phyloP scores from a whole-genome alignment of 208 protist species.

The Leishmania major region DNA sequence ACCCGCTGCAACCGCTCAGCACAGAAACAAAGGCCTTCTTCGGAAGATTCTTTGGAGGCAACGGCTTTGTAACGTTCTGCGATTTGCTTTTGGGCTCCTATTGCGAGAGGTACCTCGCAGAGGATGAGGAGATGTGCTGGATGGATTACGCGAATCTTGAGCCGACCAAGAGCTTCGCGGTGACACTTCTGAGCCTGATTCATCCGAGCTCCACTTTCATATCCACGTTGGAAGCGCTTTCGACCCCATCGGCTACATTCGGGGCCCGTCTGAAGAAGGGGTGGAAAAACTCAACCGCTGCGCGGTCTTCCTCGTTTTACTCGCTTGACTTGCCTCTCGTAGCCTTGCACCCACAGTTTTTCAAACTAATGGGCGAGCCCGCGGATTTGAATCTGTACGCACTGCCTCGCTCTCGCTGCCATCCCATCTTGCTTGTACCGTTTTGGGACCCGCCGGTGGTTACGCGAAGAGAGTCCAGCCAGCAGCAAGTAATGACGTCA shows the following conservation, averaged over 20 bases:
- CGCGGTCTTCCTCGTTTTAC: slow-evolving; percentile 9
- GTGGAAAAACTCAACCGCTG: slow-evolving; percentile 49
- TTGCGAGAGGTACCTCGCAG: slow-evolving; percentile 13
- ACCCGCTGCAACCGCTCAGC: slow-evolving; percentile 45
- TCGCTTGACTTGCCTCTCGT: slow-evolving; percentile 70
- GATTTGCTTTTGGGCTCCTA: slow-evolving; percentile 68
- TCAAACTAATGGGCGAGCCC: slow-evolving; percentile 63
- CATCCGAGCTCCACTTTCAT: slow-evolving; percentile 65
- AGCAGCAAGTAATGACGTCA: slow-evolving; percentile 63
- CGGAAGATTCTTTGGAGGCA: slow-evolving; percentile 64
- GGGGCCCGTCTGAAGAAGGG: slow-evolving; percentile 39
- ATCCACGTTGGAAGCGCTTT: slow-evolving; percentile 70
- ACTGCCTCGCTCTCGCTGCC: slow-evolving; percentile 50
- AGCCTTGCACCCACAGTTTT: slow-evolving; percentile 49
- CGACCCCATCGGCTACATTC: slow-evolving; percentile 57
- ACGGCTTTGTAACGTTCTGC: slow-evolving; percentile 66
- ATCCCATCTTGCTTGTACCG: slow-evolving; percentile 65
- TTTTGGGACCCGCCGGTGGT: slow-evolving; percentile 84
- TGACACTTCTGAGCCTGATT: slow-evolving; percentile 60
- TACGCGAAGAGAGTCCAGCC: slow-evolving; percentile 65
- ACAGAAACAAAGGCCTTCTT: slow-evolving; percentile 64
- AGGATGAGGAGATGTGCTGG: slow-evolving; percentile 48
- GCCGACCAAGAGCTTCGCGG: slow-evolving; percentile 60
- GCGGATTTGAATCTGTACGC: slow-evolving; percentile 53
- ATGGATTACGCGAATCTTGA: slow-evolving; percentile 78